Conservation (phyloP, 345 rosid species). For the Streptanthus diversifolius region DNA sequence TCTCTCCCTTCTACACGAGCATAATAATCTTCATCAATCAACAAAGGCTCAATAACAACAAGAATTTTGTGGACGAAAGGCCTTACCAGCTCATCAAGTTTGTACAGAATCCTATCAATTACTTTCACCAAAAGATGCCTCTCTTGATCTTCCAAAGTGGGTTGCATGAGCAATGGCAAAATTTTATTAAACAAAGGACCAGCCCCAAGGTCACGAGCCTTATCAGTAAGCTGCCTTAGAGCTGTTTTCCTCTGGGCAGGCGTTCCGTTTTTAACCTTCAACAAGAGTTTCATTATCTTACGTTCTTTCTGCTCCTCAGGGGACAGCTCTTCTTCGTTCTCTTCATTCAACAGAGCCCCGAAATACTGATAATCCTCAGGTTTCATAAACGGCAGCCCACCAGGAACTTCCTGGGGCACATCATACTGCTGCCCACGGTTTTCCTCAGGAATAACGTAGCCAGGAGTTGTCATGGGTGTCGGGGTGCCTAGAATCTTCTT, state of each 20-base stretch:
- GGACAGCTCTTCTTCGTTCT: conserved; percentile 81
- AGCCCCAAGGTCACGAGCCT: conserved; percentile 97
- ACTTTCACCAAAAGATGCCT: conserved; percentile 99
- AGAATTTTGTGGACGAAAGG: conserved; percentile 97
- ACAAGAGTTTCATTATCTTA: conserved; percentile 89
- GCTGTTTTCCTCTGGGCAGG: conserved; percentile 99
- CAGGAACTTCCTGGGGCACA: conserved; percentile 86
- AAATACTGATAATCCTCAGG: conserved; percentile 98
- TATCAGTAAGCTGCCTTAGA: conserved; percentile 90
- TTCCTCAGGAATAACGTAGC: conserved; percentile 82
- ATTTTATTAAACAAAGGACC: conserved; percentile 89
- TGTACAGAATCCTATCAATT: conserved; percentile 88
- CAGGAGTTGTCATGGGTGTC: conserved; percentile 88
- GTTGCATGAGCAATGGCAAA: conserved; percentile 96
- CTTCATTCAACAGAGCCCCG: conserved; percentile 83
- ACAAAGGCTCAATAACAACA: conserved; percentile 95
- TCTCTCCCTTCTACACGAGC: conserved; percentile 99
- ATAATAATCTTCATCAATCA: conserved; percentile 99
- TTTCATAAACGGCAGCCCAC: conserved; percentile 92
- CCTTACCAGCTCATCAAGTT: conserved; percentile 94
- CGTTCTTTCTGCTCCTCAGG: conserved; percentile 97
- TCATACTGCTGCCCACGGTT: conserved; percentile 95
- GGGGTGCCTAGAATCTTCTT: conserved; percentile 85
- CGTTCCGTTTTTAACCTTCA: conserved; percentile 98
- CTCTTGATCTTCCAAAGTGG: conserved; percentile 96